These are phyloP conservation scores for Cordyceps cateniannulata DNA, from an alignment of 2,329 filamentous ascomycete species.

Conservation along the genomic window DNA sequence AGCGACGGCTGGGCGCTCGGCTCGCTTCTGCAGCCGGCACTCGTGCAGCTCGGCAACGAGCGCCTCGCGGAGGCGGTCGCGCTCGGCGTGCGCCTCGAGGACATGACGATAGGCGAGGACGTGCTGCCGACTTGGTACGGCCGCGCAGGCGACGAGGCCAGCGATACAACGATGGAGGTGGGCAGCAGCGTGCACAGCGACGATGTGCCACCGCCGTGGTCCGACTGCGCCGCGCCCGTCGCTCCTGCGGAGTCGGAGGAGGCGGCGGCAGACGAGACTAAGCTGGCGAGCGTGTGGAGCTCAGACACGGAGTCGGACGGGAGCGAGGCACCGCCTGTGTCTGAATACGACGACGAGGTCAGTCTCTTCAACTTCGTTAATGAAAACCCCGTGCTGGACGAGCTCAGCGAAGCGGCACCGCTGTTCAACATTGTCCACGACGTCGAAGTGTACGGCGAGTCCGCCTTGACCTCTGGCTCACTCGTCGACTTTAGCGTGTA, in stretches of 20 bases:
- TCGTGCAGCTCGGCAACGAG: conserved; percentile 22
- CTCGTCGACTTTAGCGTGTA: conserved; percentile 26
- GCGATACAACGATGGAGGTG: conserved; percentile 3
- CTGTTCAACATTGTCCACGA: conserved; percentile 23
- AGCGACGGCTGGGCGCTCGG: conserved; percentile 18
- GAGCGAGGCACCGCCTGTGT: background rate
- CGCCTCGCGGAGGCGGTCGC: conserved; percentile 21
- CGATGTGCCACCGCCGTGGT: background rate
- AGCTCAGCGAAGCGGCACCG: conserved; percentile 15
- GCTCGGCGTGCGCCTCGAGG: conserved; percentile 16
- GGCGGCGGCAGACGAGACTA: background rate
- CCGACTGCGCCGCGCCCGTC: too few relatives aligned
- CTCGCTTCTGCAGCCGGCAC: conserved; percentile 14
- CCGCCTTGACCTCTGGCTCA: background rate
- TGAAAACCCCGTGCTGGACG: conserved; percentile 1
- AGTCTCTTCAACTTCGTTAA: conserved; percentile 17
- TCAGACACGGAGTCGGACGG: background rate
- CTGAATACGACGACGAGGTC: conserved; percentile 5
- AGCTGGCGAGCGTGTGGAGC: background rate
- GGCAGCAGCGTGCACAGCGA: background rate
- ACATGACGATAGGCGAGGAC: conserved; percentile 21
- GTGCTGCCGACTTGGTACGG: conserved; percentile 25
- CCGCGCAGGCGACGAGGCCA: background rate
- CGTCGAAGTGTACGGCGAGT: conserved; percentile 19
- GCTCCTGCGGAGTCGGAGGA: background rate